A percentile compares a stretch with the other conserved stretches of the same genome.
These are phyloP conservation scores for Mikania micrantha DNA, from an alignment of 129 eudicot species.

Conservation along the genomic window DNA sequence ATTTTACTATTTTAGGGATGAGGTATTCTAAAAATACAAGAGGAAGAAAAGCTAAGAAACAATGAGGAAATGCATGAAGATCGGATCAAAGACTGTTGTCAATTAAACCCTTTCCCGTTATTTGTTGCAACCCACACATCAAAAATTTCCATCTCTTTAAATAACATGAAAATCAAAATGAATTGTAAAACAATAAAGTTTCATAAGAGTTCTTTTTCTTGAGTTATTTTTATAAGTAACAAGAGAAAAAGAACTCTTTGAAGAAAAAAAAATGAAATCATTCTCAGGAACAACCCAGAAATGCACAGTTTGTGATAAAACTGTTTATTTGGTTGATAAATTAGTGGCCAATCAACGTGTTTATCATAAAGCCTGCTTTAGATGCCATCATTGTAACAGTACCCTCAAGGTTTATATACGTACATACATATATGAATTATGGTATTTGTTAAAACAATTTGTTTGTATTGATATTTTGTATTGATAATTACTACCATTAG, in stretches of 20 bases:
- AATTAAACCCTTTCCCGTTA: conserved; percentile 5
- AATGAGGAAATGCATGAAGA: conserved; percentile 16
- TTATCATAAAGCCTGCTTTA: conserved; percentile 88
- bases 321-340: conserved; percentile 83
- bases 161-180: background rate
- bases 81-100: conserved; percentile 16
- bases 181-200: conserved; percentile 10
- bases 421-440: too few species aligned
- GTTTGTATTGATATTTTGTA: background rate
- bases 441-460: too few species aligned
- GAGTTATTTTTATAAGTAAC: background rate
- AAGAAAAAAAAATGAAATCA: conserved; percentile 18
- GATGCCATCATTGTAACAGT: conserved; percentile 89
- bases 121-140: conserved; percentile 25
- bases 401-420: conserved; percentile 69
- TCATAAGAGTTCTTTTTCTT: conserved; percentile 17
- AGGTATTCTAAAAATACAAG: background rate
- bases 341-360: conserved; percentile 63
- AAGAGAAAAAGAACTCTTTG: conserved; percentile 21
- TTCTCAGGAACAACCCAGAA: conserved; percentile 68
- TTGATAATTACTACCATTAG: too few species aligned
- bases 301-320: conserved; percentile 79
- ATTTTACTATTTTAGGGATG: background rate
- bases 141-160: background rate
- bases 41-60: background rate